phyloP scores from a whole-genome alignment of 345 rosid species.

The Stellera chamaejasme region DNA sequence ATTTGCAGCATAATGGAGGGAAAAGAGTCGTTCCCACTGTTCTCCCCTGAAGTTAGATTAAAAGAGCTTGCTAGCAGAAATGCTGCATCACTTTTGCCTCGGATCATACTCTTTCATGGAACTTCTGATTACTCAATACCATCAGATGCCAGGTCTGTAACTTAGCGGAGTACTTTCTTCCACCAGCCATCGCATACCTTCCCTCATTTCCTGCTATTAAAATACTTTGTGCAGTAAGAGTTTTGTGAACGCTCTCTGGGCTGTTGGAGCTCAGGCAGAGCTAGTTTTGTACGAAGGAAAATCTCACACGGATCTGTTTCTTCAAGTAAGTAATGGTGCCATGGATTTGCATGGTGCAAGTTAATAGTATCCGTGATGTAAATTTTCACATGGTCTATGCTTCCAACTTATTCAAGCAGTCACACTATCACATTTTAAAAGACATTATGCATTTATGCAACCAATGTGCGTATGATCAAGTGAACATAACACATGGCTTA shows the following conservation, averaged over 20 bases:
- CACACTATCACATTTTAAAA: no score
- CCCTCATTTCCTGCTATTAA: constrained; percentile 5
- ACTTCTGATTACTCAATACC: constrained; percentile 82
- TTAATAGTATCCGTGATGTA: no score
- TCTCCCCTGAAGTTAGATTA: constrained; percentile 72
- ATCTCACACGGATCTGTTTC: constrained; percentile 87
- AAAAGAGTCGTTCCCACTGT: constrained; percentile 60
- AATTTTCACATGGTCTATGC: no score
- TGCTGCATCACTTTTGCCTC: constrained; percentile 61
- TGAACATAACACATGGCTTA: neutral
- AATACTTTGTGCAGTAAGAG: constrained; percentile 39
- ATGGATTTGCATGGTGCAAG: neutral
- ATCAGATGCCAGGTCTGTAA: constrained; percentile 67
- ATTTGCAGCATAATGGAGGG: constrained; percentile 91
- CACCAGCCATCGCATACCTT: no score
- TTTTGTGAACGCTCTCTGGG: constrained; percentile 53
- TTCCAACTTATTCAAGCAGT: no score
- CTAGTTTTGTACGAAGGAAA: constrained; percentile 62
- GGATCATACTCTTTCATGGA: constrained; percentile 80
- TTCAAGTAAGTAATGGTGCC: constrained; percentile 51
- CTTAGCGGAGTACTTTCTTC: neutral
- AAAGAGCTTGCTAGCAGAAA: constrained; percentile 44
- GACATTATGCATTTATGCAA: no score
- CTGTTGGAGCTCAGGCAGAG: constrained; percentile 51
- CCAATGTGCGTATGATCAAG: no score